Percentiles rank a stretch among this genome's conserved stretches.
Conservation (phyloP, 208 protist species). For the Acanthamoeba quina region DNA sequence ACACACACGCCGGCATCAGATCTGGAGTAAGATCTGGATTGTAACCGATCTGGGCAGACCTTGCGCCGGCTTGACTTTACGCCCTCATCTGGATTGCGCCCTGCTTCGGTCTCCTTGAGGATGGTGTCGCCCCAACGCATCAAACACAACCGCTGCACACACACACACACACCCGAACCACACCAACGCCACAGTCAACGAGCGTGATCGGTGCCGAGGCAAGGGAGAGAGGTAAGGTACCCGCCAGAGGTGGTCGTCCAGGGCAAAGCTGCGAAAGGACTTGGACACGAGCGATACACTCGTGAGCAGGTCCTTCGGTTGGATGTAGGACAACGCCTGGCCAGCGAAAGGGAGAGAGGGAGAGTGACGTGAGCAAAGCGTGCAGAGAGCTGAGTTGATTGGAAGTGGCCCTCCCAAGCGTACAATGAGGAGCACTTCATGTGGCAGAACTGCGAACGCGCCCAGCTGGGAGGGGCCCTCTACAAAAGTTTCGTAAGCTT, state of each 20-base stretch:
- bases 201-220: too few species aligned
- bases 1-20: too few species aligned
- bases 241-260: constrained; percentile 46
- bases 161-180: too few species aligned
- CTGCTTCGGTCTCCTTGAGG: too few species aligned
- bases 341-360: not conserved
- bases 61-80: too few species aligned
- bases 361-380: too few species aligned
- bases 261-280: constrained; percentile 3
- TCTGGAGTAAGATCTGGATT: too few species aligned
- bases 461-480: constrained; percentile 12
- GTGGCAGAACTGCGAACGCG: not conserved
- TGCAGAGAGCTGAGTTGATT: not conserved
- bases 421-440: constrained; percentile 44
- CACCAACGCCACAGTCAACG: too few species aligned
- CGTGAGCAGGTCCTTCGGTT: constrained; percentile 13
- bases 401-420: not conserved
- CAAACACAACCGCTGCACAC: too few species aligned
- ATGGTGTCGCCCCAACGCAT: too few species aligned
- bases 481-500: not conserved
- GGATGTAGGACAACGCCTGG: constrained; percentile 8
- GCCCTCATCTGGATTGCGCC: too few species aligned
- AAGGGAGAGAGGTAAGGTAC: not conserved
- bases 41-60: too few species aligned
- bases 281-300: constrained; percentile 24